Base-by-base conservation (phyloP, 2,329 filamentous ascomycete genomes). In the Penicillium sp. region DNA sequence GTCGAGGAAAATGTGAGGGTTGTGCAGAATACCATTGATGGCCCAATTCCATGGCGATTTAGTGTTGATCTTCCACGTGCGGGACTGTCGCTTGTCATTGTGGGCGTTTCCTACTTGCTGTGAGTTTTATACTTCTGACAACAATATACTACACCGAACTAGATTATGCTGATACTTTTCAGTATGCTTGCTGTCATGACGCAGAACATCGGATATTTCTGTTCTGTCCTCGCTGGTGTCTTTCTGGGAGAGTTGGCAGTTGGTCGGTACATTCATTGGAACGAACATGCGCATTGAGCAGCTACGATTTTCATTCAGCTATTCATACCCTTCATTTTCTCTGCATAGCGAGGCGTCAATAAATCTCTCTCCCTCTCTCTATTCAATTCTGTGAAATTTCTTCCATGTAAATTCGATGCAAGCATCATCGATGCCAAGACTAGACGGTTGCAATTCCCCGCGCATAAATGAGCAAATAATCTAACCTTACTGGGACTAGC, bases 161-260 rank as follows among this genome's bases (percentile, higher is more conserved):
- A 19, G 3, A 8, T 3, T 19, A 21, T 11, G 13, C 37, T 48
- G 24, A 59, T 37, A 48, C 10, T 18, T 10, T 47, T 16, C 33
- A 96, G 92, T 55, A 96, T 96, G 92, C 77, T 96, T 76, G 90
- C 89, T 13, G 89, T 95, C 69, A 96, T 94, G 91, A 92, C 90
- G 1, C 85, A 91, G 78, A 94, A 94, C 65, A 83, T 93, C 14
- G 91, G 90, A 11, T 94, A 94, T 71, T 93, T 93, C 71, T 74
- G 91, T 51, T 92, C 89, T 0, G 82, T 92, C n/a, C 80, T 95
- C 10, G 87, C 80, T 4, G 88, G 88, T 13, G 83, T 89, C 1
- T 97, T 97, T 68, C 69, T 95, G n/a, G 93, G 93, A 21, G 94
- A 94, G 71, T 75, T 97, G 39, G 83, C 85, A 0, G 82, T 94